phyloP scores from a whole-genome alignment of 164 flowering plant genomes.

The Macadamia integrifolia region DNA sequence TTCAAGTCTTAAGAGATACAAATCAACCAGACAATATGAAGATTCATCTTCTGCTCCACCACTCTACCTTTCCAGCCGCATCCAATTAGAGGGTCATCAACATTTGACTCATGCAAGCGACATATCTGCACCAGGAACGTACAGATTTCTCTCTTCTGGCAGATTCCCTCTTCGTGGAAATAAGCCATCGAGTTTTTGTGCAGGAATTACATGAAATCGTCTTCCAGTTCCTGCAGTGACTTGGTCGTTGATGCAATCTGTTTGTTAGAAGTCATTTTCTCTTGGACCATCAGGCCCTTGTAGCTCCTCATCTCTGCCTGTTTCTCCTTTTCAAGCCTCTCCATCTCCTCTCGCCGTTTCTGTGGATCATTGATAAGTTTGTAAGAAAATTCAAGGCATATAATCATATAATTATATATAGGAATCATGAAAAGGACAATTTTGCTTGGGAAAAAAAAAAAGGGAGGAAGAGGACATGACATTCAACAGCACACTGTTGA shows the following conservation, averaged over 20 bases:
- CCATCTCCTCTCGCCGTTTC: conserved; percentile 94
- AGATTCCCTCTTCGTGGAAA: neutral
- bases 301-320: conserved; percentile 94
- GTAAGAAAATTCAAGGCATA: neutral
- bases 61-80: too few species aligned
- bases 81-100: too few species aligned
- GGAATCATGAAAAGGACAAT: neutral
- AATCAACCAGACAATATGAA: too few species aligned
- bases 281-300: conserved; percentile 92
- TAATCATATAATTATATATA: neutral
- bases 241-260: conserved; percentile 73
- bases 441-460: too few species aligned
- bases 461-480: too few species aligned
- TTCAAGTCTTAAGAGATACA: too few species aligned
- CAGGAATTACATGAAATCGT: conserved; percentile 75
- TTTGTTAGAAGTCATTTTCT: conserved; percentile 96
- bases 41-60: too few species aligned
- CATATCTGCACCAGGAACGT: neutral
- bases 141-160: neutral
- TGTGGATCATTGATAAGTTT: conserved; percentile 19
- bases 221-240: conserved; percentile 90
- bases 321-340: conserved; percentile 86
- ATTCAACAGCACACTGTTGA: too few species aligned
- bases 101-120: neutral
- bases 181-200: neutral